Conservation (phyloP, 2,329 filamentous ascomycete species). For the Coniochaeta hoffmannii region DNA sequence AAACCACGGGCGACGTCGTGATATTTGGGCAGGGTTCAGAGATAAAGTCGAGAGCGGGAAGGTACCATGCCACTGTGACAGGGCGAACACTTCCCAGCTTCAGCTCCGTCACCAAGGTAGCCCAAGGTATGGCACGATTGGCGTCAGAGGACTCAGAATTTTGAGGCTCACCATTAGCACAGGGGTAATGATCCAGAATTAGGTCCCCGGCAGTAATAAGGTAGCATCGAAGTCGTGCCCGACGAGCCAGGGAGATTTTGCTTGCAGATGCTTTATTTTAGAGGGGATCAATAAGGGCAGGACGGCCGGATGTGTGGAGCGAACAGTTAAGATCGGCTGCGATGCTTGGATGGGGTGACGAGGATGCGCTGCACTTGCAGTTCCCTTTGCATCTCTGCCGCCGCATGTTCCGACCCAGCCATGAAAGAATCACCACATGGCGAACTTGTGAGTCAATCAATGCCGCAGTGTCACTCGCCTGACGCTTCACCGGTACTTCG, state of each 20-base stretch:
- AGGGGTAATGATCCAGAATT: neutral
- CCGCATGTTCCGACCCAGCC: neutral
- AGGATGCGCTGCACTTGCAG: neutral
- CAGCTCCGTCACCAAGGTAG: neutral
- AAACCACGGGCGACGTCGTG: neutral
- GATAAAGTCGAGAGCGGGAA: neutral
- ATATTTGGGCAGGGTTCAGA: neutral
- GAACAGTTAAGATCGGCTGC: conserved; percentile 13
- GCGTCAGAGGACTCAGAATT: too few relatives aligned
- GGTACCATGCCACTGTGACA: neutral
- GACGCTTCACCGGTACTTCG: neutral
- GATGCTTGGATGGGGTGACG: neutral
- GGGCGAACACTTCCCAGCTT: neutral
- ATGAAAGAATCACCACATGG: neutral
- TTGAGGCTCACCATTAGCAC: too few relatives aligned
- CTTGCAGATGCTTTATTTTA: conserved; percentile 15
- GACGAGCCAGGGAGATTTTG: conserved; percentile 20
- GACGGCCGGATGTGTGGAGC: conserved; percentile 19
- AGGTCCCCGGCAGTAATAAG: conserved; percentile 12
- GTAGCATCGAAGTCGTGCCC: conserved; percentile 18
- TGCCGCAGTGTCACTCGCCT: neutral
- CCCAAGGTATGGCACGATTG: too few relatives aligned
- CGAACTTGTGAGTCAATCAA: neutral
- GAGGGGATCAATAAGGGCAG: conserved; percentile 16
- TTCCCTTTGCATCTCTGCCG: conserved; percentile 1